Percentiles rank a stretch among this genome's conserved stretches.
phyloP scores from a whole-genome alignment of 1,284 basidiomycete species.

The Microbotryum lychnidis-dioicae region DNA sequence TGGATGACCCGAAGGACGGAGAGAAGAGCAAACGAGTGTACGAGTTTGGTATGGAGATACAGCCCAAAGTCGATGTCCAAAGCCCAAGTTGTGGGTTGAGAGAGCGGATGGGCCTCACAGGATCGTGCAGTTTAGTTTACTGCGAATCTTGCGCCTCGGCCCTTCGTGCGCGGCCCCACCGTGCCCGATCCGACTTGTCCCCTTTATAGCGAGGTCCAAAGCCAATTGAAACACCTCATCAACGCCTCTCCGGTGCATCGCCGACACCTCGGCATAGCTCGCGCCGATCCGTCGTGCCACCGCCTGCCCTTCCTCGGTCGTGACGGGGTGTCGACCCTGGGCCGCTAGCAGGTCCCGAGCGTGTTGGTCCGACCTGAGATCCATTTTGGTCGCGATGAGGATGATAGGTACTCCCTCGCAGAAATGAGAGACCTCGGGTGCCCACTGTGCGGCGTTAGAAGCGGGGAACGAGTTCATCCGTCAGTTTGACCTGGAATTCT shows the following conservation, averaged over 20 bases:
- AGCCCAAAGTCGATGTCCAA: not conserved
- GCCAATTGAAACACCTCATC: slow-evolving; percentile 87
- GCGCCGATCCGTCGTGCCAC: slow-evolving; percentile 83
- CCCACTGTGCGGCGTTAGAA: slow-evolving; percentile 55
- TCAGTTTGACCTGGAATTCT: not conserved
- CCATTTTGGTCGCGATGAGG: slow-evolving; percentile 88
- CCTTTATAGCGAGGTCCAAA: slow-evolving; percentile 22
- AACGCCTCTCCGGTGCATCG: slow-evolving; percentile 80
- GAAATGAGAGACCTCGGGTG: slow-evolving; percentile 88
- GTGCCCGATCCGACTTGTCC: not conserved
- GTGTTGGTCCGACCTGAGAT: slow-evolving; percentile 67
- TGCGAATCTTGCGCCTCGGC: not conserved
- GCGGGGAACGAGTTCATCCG: not conserved
- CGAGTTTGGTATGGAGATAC: not conserved
- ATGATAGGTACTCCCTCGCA: slow-evolving; percentile 78
- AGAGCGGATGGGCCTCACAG: slow-evolving; percentile 1
- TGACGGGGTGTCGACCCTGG: slow-evolving; percentile 72
- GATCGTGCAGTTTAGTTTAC: slow-evolving; percentile 12
- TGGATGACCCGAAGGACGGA: not conserved
- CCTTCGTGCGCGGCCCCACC: not conserved
- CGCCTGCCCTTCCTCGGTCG: slow-evolving; percentile 70
- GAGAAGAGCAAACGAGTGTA: slow-evolving; percentile 1
- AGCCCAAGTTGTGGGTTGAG: not conserved
- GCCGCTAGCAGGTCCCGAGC: slow-evolving; percentile 71
- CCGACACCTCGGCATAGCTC: slow-evolving; percentile 83